These are phyloP conservation scores for Daedaleopsis nitida DNA, from an alignment of 768 basidiomycete species.

Conservation along the genomic window DNA sequence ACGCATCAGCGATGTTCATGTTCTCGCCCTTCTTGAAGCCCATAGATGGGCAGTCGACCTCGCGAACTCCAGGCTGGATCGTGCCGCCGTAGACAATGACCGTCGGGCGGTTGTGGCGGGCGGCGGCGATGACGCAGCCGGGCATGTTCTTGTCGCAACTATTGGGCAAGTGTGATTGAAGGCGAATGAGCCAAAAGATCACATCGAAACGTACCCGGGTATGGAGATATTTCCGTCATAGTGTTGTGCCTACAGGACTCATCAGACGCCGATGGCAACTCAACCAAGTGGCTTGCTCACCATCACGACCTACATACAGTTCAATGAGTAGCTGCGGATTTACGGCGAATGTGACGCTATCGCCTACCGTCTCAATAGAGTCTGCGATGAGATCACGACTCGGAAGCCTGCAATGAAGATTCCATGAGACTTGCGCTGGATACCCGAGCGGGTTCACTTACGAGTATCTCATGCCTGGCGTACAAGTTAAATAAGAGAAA, in stretches of 20 bases:
- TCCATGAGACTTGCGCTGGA: not conserved
- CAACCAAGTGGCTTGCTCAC: slow-evolving; percentile 34
- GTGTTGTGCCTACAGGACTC: slow-evolving; percentile 65
- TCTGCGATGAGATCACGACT: slow-evolving; percentile 90
- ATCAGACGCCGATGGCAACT: not conserved
- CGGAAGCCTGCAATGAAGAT: slow-evolving; percentile 58
- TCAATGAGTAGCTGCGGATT: slow-evolving; percentile 4
- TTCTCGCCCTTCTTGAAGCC: slow-evolving; percentile 77
- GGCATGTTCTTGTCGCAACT: slow-evolving; percentile 92
- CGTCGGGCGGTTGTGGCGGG: slow-evolving; percentile 84
- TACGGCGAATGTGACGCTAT: too few relatives aligned
- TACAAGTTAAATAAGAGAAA: not conserved
- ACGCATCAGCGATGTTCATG: slow-evolving; percentile 83
- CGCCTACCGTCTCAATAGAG: slow-evolving; percentile 76
- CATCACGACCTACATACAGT: slow-evolving; percentile 50
- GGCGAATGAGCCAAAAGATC: not conserved
- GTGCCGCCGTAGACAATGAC: slow-evolving; percentile 87
- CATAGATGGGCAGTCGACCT: slow-evolving; percentile 80
- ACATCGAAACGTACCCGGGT: slow-evolving; percentile 51
- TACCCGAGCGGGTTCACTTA: slow-evolving; percentile 38
- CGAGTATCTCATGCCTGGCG: slow-evolving; percentile 85
- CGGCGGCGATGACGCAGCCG: slow-evolving; percentile 84
- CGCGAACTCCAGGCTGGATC: slow-evolving; percentile 75
- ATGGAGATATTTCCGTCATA: slow-evolving; percentile 88
- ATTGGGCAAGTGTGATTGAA: not conserved